Conservation (phyloP, 2,329 filamentous ascomycete genomes). For the Drechslerella coelobrocha region DNA sequence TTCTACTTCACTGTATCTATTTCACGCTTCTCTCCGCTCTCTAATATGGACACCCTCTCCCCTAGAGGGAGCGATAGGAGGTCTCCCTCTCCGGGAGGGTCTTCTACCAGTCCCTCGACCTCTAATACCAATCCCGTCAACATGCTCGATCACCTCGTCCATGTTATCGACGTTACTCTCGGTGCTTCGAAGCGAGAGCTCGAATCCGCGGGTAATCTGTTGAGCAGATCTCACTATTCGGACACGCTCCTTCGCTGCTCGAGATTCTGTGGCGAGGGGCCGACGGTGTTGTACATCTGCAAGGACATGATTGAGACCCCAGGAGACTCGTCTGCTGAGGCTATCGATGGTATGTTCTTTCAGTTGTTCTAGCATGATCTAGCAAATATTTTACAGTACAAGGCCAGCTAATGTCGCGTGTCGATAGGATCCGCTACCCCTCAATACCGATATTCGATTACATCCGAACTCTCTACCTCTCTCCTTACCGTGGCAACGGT, state of each 20-base stretch:
- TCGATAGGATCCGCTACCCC: slow-evolving; percentile 38
- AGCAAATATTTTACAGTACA: background rate
- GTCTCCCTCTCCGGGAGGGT: slow-evolving; percentile 44
- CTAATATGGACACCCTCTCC: slow-evolving; percentile 44
- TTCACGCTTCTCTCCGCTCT: slow-evolving; percentile 10
- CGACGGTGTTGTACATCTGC: slow-evolving; percentile 87
- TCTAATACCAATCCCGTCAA: slow-evolving; percentile 68
- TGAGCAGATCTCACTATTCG: slow-evolving; percentile 72
- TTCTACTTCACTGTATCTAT: background rate
- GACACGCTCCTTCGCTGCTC: slow-evolving; percentile 88
- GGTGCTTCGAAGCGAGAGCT: slow-evolving; percentile 80
- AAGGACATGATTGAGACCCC: slow-evolving; percentile 70
- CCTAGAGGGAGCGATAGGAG: slow-evolving; percentile 47
- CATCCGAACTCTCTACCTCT: slow-evolving; percentile 79
- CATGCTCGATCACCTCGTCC: slow-evolving; percentile 74
- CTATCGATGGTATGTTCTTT: slow-evolving; percentile 32
- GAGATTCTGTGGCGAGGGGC: slow-evolving; percentile 86
- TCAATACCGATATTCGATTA: slow-evolving; percentile 76
- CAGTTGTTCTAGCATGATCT: background rate
- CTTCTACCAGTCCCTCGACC: slow-evolving; percentile 19
- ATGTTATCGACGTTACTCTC: slow-evolving; percentile 74
- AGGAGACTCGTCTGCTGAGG: slow-evolving; percentile 23
- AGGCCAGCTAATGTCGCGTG: background rate
- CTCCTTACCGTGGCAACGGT: slow-evolving; percentile 83
- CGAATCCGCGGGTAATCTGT: slow-evolving; percentile 78